Base-by-base conservation (phyloP, 1,284 basidiomycete species). In the Ustilago bromivora region DNA sequence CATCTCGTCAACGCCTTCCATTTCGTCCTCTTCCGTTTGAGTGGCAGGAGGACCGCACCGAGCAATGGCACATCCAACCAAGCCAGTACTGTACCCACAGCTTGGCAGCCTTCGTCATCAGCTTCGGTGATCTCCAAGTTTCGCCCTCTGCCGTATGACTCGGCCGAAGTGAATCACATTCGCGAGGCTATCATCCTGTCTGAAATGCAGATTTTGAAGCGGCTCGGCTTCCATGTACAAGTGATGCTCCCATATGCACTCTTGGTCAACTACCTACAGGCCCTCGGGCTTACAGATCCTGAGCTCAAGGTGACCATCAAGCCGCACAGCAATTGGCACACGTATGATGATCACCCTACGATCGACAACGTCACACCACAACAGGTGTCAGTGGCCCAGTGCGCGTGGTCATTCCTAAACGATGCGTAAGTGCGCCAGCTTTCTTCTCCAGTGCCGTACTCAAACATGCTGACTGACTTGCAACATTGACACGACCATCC, bases 171-270 rank as follows among this genome's bases (percentile, higher is more conserved):
- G 36, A 28, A n/a, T 4, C 55, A 43, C 4, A 36, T 72, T 7
- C 61, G 65, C 83, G 95, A 96, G 81, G 92, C 93, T 5, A 88
- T 98, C 53, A 94, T 98, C 28, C 92, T 97, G 15, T 92, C 93
- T 1, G 97, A 99, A 87, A 98, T 99, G 94, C 97, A 99, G 85
- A 90, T 99, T 19, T 89, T 99, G 74, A 99, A 99, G 87, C 91
- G 84, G 3, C 82, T 87, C 13, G 86, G 83, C 6, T 87, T 87
- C 61, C 76, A 86, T 43, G 82, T 86, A 3, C 79, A 85, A 81
- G 94, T 96, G 56, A 92, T 94, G 15, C 88, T 98, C 47, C 96
- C 97, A 0, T 98, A 98, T 83, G 94, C 93, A 31, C 94, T 95
- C 13, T 90, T 98, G 72, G 92, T 98, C 82, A 98, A 98, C 87